These are phyloP conservation scores for Polytrichum formosum DNA, from an alignment of 225 moss, liverwort and hornwort genomes.

Conservation along the genomic window DNA sequence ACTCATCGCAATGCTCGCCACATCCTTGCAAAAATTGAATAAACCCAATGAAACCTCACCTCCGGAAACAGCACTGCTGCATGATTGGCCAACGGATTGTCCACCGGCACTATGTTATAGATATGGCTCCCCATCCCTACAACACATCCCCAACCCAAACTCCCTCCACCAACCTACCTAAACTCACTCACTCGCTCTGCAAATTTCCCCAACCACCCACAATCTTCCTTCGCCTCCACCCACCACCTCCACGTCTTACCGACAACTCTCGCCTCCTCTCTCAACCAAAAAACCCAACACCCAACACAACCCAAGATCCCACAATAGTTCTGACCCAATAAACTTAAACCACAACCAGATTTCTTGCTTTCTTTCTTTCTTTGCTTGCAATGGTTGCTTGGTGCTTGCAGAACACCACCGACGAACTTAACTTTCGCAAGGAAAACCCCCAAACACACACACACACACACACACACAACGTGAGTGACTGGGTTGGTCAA, in stretches of 20 bases:
- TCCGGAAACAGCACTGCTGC: conserved; percentile 65
- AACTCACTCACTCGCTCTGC: neutral
- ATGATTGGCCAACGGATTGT: conserved; percentile 53
- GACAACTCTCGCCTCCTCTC: neutral
- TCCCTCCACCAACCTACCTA: neutral
- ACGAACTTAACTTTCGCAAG: too few species aligned
- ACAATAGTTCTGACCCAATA: too few species aligned
- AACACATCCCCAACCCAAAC: conserved; percentile 20
- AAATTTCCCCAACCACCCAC: conserved; percentile 4
- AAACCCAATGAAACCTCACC: conserved; percentile 26
- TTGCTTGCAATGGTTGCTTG: too few species aligned
- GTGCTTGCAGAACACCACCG: too few species aligned
- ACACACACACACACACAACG: too few species aligned
- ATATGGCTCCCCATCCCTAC: conserved; percentile 45
- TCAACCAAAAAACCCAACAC: neutral
- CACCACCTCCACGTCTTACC: neutral
- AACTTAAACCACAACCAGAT: too few species aligned
- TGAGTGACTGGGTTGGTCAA: too few species aligned
- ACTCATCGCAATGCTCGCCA: neutral
- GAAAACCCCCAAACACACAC: too few species aligned
- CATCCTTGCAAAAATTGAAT: neutral
- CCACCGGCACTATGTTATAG: conserved; percentile 93
- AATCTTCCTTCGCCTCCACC: neutral
- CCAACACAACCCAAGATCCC: neutral
- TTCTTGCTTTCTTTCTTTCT: too few species aligned